These are phyloP conservation scores for Penicillium sp. DNA, from an alignment of 2,329 filamentous ascomycete species.

Conservation along the genomic window DNA sequence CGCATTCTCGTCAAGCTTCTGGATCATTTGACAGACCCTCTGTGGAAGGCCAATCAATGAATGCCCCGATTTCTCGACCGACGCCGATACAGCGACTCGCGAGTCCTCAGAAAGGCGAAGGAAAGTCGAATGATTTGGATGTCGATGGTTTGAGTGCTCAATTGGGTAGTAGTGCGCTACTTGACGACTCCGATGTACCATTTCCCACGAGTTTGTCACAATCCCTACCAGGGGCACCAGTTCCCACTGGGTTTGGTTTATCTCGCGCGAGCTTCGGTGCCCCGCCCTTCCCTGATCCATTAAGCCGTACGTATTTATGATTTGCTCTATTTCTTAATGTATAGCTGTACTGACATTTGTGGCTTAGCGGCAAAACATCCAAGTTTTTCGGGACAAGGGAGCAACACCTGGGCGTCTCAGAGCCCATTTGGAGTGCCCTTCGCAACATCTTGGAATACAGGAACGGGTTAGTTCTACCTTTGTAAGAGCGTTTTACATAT, in stretches of 20 bases:
- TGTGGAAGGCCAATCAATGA: constrained; percentile 57
- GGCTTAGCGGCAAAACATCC: constrained; percentile 28
- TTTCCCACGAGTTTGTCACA: constrained; percentile 48
- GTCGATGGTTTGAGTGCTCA: constrained; percentile 72
- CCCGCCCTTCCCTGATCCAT: constrained; percentile 40
- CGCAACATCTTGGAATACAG: constrained; percentile 36
- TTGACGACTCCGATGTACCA: constrained; percentile 70
- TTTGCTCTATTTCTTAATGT: background rate
- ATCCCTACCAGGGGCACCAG: constrained; percentile 49
- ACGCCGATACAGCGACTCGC: constrained; percentile 83
- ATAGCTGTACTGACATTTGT: constrained; percentile 17
- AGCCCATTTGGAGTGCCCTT: constrained; percentile 38
- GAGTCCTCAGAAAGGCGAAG: constrained; percentile 50
- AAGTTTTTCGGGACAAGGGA: constrained; percentile 29
- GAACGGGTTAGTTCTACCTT: constrained; percentile 29
- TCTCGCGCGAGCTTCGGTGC: constrained; percentile 41
- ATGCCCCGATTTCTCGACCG: constrained; percentile 75
- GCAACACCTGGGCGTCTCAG: constrained; percentile 30
- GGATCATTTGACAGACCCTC: constrained; percentile 55
- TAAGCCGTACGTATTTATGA: constrained; percentile 32
- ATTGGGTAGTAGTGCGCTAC: constrained; percentile 82
- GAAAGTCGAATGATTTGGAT: constrained; percentile 46
- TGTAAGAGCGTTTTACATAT: background rate
- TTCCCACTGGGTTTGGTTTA: constrained; percentile 47
- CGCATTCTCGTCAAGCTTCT: constrained; percentile 74